Base-by-base conservation (phyloP, 768 basidiomycete species). In the Agaricus subrufescens region DNA sequence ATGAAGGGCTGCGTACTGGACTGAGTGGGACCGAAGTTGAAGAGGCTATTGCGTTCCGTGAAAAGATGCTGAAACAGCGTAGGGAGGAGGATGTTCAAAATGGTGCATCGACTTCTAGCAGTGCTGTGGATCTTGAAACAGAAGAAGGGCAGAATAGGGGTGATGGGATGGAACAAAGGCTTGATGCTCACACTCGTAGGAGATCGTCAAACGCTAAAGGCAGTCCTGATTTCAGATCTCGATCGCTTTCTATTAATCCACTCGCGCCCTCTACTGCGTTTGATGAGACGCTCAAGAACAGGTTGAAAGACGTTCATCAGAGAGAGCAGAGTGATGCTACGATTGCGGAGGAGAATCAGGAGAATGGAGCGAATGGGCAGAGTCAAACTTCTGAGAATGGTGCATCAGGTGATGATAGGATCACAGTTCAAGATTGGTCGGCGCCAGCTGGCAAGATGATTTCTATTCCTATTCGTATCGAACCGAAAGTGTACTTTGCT, bases 401-500 rank as follows among this genome's bases (percentile, higher is more conserved):
- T 3, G 67, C 71, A 8, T 67, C 63, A 30, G 65, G 60, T 4
- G 77, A 82, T 23, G 84, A 86, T 60, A 78, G 84, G 58, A 67
- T 87, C 14, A 66, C 89, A 46, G 81, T 79, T 51, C 76, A 86
- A 54, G 81, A 83, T 57, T 91, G 87, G 86, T 75, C 68, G 26
- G 96, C 95, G 1, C 89, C 91, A 0, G 72, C 78, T 42, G 95
- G 95, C 10, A 98, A 98, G 76, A 79, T 81, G 61, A 95, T 99
- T 56, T 84, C 94, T 0, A 84, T 98, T 2, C 94, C 96, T 26
- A 89, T 99, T n/a, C 83, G 97, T 52, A 83, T 99, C 46, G 97
- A 99, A 69, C 97, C 97, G 29, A 99, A 99, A 73, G 94, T 97
- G 3, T 96, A 95, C 67, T 99, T 98, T 68, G 97, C 97, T 5